Percentiles rank a stretch among this genome's conserved stretches.
These are phyloP conservation scores for Monosporozyma unispora DNA, from an alignment of 805 yeast species.

Conservation along the genomic window DNA sequence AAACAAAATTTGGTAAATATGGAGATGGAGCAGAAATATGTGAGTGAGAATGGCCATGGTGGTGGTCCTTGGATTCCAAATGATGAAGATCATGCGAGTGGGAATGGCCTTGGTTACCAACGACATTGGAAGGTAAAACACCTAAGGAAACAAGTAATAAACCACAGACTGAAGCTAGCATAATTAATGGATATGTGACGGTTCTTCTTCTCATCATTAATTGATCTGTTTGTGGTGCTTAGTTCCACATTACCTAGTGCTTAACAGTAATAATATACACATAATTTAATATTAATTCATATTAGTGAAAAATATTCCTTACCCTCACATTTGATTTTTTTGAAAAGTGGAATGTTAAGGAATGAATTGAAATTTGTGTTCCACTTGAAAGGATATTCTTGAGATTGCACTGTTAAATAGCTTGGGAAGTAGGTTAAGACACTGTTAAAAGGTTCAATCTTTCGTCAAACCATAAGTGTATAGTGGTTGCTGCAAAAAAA, in stretches of 20 bases:
- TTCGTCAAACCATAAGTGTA: no score
- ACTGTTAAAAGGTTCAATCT: not conserved
- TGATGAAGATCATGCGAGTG: not conserved
- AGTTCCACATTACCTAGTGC: no score
- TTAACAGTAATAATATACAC: no score
- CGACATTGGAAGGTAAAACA: not conserved
- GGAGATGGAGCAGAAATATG: slow-evolving; percentile 2
- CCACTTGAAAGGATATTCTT: not conserved
- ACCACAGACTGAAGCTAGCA: not conserved
- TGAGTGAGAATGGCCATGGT: slow-evolving; percentile 1
- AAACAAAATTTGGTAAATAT: not conserved
- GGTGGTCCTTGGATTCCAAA: not conserved
- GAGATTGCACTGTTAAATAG: no score
- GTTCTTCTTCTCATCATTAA: not conserved
- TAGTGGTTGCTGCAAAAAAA: no score
- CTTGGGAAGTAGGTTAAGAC: no score
- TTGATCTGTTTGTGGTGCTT: not conserved
- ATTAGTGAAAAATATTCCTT: not conserved
- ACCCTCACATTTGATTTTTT: not conserved
- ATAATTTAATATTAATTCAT: no score
- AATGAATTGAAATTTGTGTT: not conserved
- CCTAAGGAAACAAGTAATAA: not conserved
- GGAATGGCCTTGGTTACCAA: not conserved
- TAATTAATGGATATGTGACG: not conserved
- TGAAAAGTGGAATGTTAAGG: not conserved